Evolutionary conservation across 1,139 yeast species (phyloP), one percentile per base, ranked within the genome.

Genomic region (Diutina scorzettiae): DNA sequence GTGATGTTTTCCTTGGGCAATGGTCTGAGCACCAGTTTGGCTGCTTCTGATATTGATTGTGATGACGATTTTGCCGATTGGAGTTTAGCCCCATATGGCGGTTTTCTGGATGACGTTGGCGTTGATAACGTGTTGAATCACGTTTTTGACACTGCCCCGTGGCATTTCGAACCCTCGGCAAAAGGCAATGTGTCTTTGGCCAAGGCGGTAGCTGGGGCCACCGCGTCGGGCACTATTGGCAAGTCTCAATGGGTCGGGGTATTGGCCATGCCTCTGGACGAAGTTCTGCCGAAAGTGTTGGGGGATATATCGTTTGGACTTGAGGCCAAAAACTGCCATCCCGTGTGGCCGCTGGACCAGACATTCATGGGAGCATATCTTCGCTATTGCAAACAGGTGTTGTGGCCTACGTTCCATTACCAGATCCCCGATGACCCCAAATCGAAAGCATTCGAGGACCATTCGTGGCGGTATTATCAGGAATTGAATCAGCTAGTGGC

Each of bases 391-490:
- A 91, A 91, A 57, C 94, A 87, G 54, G 84, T 91, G 39, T 66
- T 91, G 48, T 91, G 98, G 97, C 98, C 98, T 23, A 85, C 96
- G 2, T 69, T 93, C 49, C 98, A 91, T 56, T 93, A 91, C 57
- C 96, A 91, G 58, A 86, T 89, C 37, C 98, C 98, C 0, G 97
- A 91, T 58, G 81, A 87, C 53, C 95, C 96, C 42, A 85, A 83
- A 52, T 81, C 95, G 2, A 87, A 87, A 58, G 95, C 95, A 0
- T 91, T 89, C 59, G 96, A 89, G 58, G 96, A 86, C 49, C 94
- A 87, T 57, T 84, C 96, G 0, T 91, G 96, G 96, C 78, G 78
- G 33, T 81, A 82, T 53, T 91, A 91, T 58, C 76, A 76, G 50
- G 64, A 70, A 2, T 69, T 89, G 49, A 91, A 91, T 54, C 86